phyloP scores from a whole-genome alignment of 441 rosid species.

The Francoa sonchifolia region DNA sequence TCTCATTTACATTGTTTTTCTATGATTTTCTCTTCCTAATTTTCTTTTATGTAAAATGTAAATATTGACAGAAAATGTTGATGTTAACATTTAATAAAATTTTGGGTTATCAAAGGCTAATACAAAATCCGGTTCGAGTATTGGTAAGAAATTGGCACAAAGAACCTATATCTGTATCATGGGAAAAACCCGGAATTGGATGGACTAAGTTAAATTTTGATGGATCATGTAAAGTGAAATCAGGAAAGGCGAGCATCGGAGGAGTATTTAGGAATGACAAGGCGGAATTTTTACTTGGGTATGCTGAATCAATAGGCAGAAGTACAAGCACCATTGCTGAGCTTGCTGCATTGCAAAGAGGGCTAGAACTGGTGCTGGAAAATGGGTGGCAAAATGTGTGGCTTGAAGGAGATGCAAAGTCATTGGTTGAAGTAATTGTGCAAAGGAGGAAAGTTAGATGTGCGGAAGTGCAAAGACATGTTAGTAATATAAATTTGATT shows the following conservation, averaged over 20 bases:
- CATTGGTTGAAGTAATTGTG: slow-evolving; percentile 41
- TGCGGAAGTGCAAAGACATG: slow-evolving; percentile 28
- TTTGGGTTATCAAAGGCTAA: slow-evolving; percentile 22
- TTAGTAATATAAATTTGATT: slow-evolving; percentile 33
- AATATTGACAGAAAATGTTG: not conserved
- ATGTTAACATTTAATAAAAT: slow-evolving; percentile 31
- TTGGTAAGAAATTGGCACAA: slow-evolving; percentile 39
- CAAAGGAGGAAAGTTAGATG: slow-evolving; percentile 36
- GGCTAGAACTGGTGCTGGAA: slow-evolving; percentile 57
- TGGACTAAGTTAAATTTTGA: slow-evolving; percentile 82
- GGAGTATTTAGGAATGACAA: slow-evolving; percentile 70
- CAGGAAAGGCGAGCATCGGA: slow-evolving; percentile 57
- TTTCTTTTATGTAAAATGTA: not conserved
- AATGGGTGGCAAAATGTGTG: slow-evolving; percentile 59
- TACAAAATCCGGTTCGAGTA: slow-evolving; percentile 21
- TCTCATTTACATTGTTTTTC: too few relatives aligned
- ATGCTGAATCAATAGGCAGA: slow-evolving; percentile 61
- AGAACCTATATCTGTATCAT: slow-evolving; percentile 42
- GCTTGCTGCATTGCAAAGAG: slow-evolving; percentile 50
- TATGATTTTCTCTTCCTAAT: too few relatives aligned
- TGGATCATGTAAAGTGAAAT: slow-evolving; percentile 43
- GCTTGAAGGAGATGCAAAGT: slow-evolving; percentile 72
- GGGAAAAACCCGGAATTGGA: slow-evolving; percentile 53
- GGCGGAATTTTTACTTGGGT: slow-evolving; percentile 64
- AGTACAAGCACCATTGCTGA: slow-evolving; percentile 57